These are phyloP conservation scores for Podospora pseudocomata DNA, from an alignment of 495 filamentous ascomycete species.

Conservation along the genomic window DNA sequence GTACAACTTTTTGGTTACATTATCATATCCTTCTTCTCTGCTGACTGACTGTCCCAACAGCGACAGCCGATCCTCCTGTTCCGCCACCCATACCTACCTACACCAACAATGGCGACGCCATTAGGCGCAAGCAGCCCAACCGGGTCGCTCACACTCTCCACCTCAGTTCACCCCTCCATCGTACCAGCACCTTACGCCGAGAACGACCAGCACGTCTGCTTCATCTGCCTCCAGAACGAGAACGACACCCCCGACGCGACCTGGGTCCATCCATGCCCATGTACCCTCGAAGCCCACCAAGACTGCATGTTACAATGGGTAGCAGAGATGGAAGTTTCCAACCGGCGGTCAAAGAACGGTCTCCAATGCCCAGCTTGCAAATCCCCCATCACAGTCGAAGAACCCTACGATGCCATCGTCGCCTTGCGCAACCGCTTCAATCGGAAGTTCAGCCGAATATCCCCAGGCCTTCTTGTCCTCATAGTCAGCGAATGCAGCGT, in stretches of 20 bases:
- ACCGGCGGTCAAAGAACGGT: slow-evolving; percentile 54
- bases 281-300: slow-evolving; percentile 86
- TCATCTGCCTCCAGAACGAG: slow-evolving; percentile 90
- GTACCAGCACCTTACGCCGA: slow-evolving; percentile 17
- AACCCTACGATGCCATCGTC: slow-evolving; percentile 66
- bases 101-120: slow-evolving; percentile 5
- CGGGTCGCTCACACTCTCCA: not conserved
- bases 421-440: slow-evolving; percentile 54
- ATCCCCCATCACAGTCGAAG: slow-evolving; percentile 66
- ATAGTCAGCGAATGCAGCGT: slow-evolving; percentile 53
- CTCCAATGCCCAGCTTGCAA: slow-evolving; percentile 88
- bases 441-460: slow-evolving; percentile 49
- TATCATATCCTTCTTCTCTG: not conserved
- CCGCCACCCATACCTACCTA: not conserved
- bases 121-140: not conserved
- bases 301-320: slow-evolving; percentile 88
- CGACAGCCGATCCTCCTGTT: not conserved
- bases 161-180: slow-evolving; percentile 3
- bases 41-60: not conserved
- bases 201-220: slow-evolving; percentile 65
- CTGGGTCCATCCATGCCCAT: slow-evolving; percentile 87
- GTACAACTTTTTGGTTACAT: not conserved
- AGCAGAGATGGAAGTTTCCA: slow-evolving; percentile 62
- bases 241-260: slow-evolving; percentile 54
- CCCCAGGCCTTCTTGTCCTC: slow-evolving; percentile 57